Conservation (phyloP, 2,329 filamentous ascomycete genomes). For the Colletotrichum sp. region DNA sequence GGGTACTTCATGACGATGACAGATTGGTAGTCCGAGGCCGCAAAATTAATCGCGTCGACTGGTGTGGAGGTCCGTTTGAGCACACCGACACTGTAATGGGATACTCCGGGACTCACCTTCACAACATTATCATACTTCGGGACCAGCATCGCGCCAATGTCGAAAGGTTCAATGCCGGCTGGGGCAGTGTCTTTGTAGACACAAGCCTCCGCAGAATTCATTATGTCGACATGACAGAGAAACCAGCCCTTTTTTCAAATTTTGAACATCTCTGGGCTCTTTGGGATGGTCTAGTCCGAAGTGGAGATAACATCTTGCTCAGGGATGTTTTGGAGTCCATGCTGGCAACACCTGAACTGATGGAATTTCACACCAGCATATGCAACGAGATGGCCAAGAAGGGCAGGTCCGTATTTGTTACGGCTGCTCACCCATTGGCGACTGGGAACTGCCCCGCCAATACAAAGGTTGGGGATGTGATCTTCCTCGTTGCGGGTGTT, state of each 20-base stretch:
- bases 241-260: not conserved
- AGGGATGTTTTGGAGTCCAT: not conserved
- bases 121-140: not conserved
- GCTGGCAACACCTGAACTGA: not conserved
- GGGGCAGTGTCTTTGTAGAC: not conserved
- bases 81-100: not conserved
- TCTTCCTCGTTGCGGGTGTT: not conserved
- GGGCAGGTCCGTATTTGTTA: not conserved
- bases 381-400: not conserved
- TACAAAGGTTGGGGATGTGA: not conserved
- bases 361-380: not conserved
- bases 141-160: not conserved
- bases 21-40: not conserved
- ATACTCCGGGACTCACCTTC: not conserved
- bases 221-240: not conserved
- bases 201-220: not conserved
- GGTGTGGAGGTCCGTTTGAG: not conserved
- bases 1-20: not conserved
- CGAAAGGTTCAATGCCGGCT: not conserved
- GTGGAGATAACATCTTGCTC: not conserved
- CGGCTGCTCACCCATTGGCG: not conserved
- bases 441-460: not conserved
- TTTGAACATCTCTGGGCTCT: not conserved
- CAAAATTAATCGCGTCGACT: not conserved
- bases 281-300: not conserved